Evolutionary conservation across 2,329 filamentous ascomycete genomes (phyloP).

Genomic region (Neophaeococcomyces aloes): DNA sequence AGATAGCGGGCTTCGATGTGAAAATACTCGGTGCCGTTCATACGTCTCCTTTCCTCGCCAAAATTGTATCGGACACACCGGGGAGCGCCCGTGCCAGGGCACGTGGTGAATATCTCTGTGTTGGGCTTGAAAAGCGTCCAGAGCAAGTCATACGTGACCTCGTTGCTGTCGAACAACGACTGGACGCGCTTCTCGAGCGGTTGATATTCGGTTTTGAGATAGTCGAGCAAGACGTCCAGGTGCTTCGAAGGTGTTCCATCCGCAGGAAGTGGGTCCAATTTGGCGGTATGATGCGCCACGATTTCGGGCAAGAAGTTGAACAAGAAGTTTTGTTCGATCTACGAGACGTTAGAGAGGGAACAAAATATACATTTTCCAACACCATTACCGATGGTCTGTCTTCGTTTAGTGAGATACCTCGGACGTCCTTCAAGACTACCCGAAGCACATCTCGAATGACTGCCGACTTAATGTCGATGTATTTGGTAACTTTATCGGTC

Average conservation of each 20-base stretch:
- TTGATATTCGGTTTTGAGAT: no score
- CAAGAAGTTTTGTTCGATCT: slow-evolving; percentile 19
- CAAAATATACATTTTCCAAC: not conserved
- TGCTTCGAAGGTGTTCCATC: no score
- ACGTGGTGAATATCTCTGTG: slow-evolving; percentile 22
- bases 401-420: slow-evolving; percentile 24
- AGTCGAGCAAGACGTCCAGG: no score
- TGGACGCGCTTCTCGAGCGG: no score
- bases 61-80: slow-evolving; percentile 19
- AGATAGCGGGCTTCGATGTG: slow-evolving; percentile 24
- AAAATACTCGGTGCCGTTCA: slow-evolving; percentile 18
- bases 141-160: slow-evolving; percentile 30
- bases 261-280: no score
- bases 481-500: no score
- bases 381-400: slow-evolving; percentile 25
- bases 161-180: slow-evolving; percentile 22
- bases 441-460: slow-evolving; percentile 25
- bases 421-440: slow-evolving; percentile 24
- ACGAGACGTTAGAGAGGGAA: slow-evolving; percentile 6
- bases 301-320: slow-evolving; percentile 22
- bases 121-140: slow-evolving; percentile 29
- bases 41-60: slow-evolving; percentile 18
- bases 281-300: slow-evolving; percentile 10
- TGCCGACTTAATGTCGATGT: slow-evolving; percentile 27
- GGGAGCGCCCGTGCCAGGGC: slow-evolving; percentile 8